phyloP scores from a whole-genome alignment of 1,139 yeast genomes.

The Yarrowia galli region DNA sequence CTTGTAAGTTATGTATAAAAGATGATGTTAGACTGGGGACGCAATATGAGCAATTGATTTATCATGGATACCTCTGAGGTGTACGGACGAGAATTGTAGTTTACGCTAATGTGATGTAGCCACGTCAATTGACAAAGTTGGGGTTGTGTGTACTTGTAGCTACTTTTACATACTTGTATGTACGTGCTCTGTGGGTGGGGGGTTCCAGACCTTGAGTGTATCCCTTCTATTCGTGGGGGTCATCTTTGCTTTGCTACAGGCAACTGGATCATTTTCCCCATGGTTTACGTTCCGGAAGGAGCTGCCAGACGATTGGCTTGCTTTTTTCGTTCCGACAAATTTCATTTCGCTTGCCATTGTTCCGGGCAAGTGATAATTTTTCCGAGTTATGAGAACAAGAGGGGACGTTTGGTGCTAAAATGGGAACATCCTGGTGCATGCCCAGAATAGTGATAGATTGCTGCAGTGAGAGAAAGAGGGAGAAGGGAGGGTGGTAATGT shows the following conservation, averaged over 20 bases:
- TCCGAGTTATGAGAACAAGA: background rate
- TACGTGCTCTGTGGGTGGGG: background rate
- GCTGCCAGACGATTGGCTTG: background rate
- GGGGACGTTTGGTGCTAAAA: conserved; percentile 1
- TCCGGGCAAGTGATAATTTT: conserved; percentile 1
- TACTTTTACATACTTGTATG: too few species aligned
- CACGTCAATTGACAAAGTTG: conserved; percentile 7
- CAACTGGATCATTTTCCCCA: background rate
- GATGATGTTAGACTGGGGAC: conserved; percentile 37
- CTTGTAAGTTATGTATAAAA: conserved; percentile 42
- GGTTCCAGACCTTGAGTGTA: background rate
- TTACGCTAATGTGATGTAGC: background rate
- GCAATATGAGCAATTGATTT: conserved; percentile 31
- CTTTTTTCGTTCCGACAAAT: background rate
- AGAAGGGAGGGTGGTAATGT: background rate
- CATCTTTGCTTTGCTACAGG: background rate
- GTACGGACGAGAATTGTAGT: background rate
- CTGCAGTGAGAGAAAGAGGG: background rate
- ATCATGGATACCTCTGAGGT: background rate
- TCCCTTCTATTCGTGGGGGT: background rate
- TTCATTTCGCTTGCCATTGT: conserved; percentile 7
- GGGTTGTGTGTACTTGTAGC: too few species aligned
- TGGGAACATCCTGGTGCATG: too few species aligned
- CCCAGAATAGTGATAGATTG: background rate
- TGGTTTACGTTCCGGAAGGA: background rate